Base-by-base conservation (phyloP, 2,329 filamentous ascomycete species). In the Botryotinia convoluta region DNA sequence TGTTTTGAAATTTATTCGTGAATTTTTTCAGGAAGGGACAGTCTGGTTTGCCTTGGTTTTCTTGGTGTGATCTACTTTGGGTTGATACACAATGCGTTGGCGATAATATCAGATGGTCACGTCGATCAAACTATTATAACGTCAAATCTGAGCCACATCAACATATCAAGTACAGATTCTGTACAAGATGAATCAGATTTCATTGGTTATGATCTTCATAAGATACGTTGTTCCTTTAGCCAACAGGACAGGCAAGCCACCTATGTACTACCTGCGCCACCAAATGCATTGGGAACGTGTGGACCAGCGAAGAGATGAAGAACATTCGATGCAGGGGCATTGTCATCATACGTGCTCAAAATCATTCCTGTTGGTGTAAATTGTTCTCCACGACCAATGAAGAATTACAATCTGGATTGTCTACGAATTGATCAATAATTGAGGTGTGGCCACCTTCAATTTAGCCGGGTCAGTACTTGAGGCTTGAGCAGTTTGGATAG, bases 231-330 rank as follows among this genome's bases (percentile, higher is more conserved):
- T 57, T 63, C 39, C 26, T 29, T 32, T n/a, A 44, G 22, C 44
- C 63, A 65, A n/a, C 20, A 67, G 63, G 7, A 51, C 22, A 67
- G 42, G 39, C 39, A 67, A 67, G 44, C 22, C 32, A 67, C 64
- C 20, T 39, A 39, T 54, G 63, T 37, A 39, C 45, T 16, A 6
- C n/a, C 62, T 8, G 18, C 26, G n/a, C 39, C 61, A 63, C 44
- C 20, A 44, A 45, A 51, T 37, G 44, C 14, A 48, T 65, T 65
- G 51, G 48, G 12, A 61, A 37, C n/a, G 70, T 29, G 73, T 67
- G 44, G 61, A 16, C 29, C 39, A 35, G 71, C 35, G 69, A 71
- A 71, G 72, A 61, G 35, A 20, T 12, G 67, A 57, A 59, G 72
- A 73, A 59, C 26, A 71, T 57, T 62, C 44, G 29, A 44, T 71